Evolutionary conservation across 305 asterid genomes (phyloP), one percentile per base, ranked within the genome.

Genomic region (Fraxinus nigra): DNA sequence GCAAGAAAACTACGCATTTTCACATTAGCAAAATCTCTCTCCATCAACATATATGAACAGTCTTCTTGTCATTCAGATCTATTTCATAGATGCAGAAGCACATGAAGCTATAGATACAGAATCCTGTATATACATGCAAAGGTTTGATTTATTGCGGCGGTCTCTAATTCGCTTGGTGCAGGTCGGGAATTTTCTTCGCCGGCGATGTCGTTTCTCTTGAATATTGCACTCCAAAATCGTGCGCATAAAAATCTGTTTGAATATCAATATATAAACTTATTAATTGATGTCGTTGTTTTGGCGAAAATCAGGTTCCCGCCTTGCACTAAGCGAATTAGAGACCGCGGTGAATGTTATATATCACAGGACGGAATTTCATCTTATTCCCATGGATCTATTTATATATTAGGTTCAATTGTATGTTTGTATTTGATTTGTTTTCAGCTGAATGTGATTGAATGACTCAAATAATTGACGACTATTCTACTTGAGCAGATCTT

Each of bases 111-210:
- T 43, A 72, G 72, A n/a, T 54, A 9, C n/a, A 11, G 34, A 13
- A 46, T 4, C 30, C n/a, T 72, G 67, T 56, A 70, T 78, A 59
- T 76, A 32, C 69, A 70, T 32, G 79, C 35, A n/a, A 33, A 56
- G 14, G 7, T 73, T 26, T 54, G 76, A 40, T 77, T 77, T 54
- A 78, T 91, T 87, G 87, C 93, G 89, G 92, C 89, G 93, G 90
- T 82, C 90, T 92, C 97, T 91, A 80, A 87, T 88, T 93, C 98
- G 98, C 98, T 93, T 93, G 98, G 97, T 93, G 98, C 98, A 92
- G 98, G 97, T 93, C 98, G 98, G 98, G 98, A 93, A 92, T 89
- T 81, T 67, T 26, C 67, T 82, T 87, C 67, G 85, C 83, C 85
- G 81, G 30, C 79, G 84, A 61, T 86, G 43, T 65, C 67, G 81